These are phyloP conservation scores for Telfairia occidentalis DNA, from an alignment of 331 rosid species.

Conservation along the genomic window DNA sequence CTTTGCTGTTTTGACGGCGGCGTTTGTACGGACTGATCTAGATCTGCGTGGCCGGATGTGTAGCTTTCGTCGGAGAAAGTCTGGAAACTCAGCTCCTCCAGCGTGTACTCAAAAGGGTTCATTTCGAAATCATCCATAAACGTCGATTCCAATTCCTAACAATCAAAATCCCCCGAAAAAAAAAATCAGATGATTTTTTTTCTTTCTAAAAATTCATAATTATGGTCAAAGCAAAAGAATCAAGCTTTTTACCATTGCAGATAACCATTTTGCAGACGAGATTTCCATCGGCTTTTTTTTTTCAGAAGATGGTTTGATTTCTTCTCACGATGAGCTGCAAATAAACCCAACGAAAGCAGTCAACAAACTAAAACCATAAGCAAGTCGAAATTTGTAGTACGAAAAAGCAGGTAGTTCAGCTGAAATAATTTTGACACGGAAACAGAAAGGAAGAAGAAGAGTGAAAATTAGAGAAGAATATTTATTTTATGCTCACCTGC, in stretches of 20 bases:
- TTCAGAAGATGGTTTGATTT: neutral
- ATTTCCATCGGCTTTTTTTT: constrained; percentile 14
- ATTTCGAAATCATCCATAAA: constrained; percentile 5
- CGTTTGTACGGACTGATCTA: constrained; percentile 16
- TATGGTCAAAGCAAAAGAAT: neutral
- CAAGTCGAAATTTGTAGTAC: too few relatives aligned
- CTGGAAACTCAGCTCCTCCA: constrained; percentile 9
- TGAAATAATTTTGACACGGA: too few relatives aligned
- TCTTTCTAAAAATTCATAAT: neutral
- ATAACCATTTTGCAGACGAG: constrained; percentile 26
- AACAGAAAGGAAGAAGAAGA: neutral
- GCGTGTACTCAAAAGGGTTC: neutral
- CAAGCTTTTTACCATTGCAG: constrained; percentile 25
- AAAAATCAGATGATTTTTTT: neutral
- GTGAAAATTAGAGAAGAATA: neutral
- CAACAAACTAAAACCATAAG: neutral
- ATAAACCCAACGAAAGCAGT: neutral
- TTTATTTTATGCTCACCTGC: neutral
- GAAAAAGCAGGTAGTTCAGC: too few relatives aligned
- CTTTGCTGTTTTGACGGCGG: constrained; percentile 14
- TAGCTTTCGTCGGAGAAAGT: constrained; percentile 21
- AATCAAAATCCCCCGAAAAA: neutral
- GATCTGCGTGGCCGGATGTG: constrained; percentile 11
- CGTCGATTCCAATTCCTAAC: neutral
- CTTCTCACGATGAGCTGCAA: neutral